Base-by-base conservation (phyloP, 2,329 filamentous ascomycete species). In the Diaporthe citrichinensis region DNA sequence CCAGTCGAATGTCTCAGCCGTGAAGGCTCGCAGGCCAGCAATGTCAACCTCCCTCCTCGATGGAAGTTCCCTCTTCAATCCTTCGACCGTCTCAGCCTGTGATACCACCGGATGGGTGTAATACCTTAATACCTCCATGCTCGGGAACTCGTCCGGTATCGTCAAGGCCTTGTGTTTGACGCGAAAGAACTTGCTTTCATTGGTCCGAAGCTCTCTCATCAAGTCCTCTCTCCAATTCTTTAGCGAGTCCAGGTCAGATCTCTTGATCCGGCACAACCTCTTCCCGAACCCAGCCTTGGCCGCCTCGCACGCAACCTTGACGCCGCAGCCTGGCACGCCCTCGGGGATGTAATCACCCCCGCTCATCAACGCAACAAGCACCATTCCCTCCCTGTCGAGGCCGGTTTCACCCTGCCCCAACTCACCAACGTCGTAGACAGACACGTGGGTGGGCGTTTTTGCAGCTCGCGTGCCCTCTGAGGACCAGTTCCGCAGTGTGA, bases 331-430 rank as follows among this genome's bases (percentile, higher is more conserved):
- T 0, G 94, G 92, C 23, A 99, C 93, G 0, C 97, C 97, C 73
- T 95, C 94, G 0, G 96, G 94, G 0, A 96, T 88, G 80, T 99
- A 99, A 83, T 99, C 97, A 9, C 97, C 97, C 9, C 97, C 97
- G 79, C 96, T 98, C 90, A 99, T 95, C 77, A 99, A 86, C 0
- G 97, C 97, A 28, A 98, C 94, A 17, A 99, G 86, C 31, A 98
- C 93, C 96, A 99, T 98, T 0, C 95, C 96, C 77, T 97, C 92
- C 28, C 94, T 89, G 80, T 96, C 94, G 61, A 98, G 86, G 0
- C 93, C 93, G 1, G 89, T 87, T 1, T 86, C 74, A 74, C 85
- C 79, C n/a, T 86, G 80, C 17, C 81, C 78, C 67, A 92, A 90
- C 51, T 89, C 87, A 15, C 88, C 83, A 0, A 90, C 90, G 74